Conservation (phyloP, 306 rosid species). For the Trichosanthes cucumerina region DNA sequence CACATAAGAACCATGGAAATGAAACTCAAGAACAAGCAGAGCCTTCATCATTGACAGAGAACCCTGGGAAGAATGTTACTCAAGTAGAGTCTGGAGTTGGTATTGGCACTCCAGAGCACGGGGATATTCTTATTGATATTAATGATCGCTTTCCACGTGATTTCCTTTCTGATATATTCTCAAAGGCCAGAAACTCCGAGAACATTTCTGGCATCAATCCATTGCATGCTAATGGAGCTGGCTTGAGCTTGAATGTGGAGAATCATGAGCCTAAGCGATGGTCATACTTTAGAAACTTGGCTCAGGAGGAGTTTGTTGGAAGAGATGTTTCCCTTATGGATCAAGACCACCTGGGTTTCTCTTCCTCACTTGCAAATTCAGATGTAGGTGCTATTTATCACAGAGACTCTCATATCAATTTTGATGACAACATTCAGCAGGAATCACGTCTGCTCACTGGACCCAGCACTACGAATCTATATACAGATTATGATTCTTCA, state of each 20-base stretch:
- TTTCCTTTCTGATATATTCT: slow-evolving; percentile 44
- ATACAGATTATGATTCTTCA: slow-evolving; percentile 34
- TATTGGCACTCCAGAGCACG: slow-evolving; percentile 32
- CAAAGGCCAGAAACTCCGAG: slow-evolving; percentile 33
- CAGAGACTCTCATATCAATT: slow-evolving; percentile 35
- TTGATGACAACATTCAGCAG: slow-evolving; percentile 34
- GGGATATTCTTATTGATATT: slow-evolving; percentile 52
- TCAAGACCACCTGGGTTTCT: slow-evolving; percentile 59
- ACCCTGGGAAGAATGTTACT: slow-evolving; percentile 17
- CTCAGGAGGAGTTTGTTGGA: slow-evolving; percentile 49
- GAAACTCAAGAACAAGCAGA: slow-evolving; percentile 7
- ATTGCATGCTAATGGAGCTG: slow-evolving; percentile 38
- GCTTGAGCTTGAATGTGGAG: slow-evolving; percentile 61
- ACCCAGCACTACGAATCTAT: slow-evolving; percentile 20
- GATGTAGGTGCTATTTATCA: slow-evolving; percentile 33
- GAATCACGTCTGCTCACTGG: slow-evolving; percentile 30
- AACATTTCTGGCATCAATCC: slow-evolving; percentile 29
- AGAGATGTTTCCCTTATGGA: slow-evolving; percentile 68
- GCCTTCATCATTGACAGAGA: slow-evolving; percentile 21
- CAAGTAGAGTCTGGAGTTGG: slow-evolving; percentile 22
- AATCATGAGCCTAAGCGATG: slow-evolving; percentile 68
- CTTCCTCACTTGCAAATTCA: slow-evolving; percentile 33
- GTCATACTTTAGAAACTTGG: slow-evolving; percentile 78
- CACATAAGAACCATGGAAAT: slow-evolving; percentile 13
- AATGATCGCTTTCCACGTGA: slow-evolving; percentile 55